phyloP scores from a whole-genome alignment of 176 grass and related monocot genomes.

The Pontederia paniculata region DNA sequence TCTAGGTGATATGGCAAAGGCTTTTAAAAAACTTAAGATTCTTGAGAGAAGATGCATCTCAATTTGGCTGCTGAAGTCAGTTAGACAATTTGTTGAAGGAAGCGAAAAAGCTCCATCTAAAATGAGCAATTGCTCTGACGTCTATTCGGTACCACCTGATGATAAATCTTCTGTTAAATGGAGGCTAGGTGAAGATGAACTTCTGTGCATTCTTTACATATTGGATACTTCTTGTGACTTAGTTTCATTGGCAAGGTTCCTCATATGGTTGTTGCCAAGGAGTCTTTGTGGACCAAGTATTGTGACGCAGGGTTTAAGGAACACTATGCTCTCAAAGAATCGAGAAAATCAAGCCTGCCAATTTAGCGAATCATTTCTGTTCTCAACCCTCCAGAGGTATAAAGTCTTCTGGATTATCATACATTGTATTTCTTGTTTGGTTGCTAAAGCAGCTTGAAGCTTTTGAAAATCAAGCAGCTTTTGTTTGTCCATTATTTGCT shows the following conservation, averaged over 20 bases:
- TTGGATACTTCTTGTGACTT: constrained; percentile 89
- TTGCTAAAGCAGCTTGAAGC: too few relatives aligned
- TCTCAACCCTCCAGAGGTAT: constrained; percentile 86
- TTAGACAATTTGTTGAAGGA: constrained; percentile 80
- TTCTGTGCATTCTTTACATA: constrained; percentile 75
- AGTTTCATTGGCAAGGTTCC: constrained; percentile 56
- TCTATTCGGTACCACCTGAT: constrained; percentile 34
- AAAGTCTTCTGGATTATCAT: background rate
- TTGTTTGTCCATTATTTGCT: background rate
- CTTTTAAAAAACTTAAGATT: constrained; percentile 68
- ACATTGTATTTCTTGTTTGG: background rate
- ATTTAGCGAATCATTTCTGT: constrained; percentile 76
- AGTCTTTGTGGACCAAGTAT: constrained; percentile 43
- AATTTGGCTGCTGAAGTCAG: constrained; percentile 78
- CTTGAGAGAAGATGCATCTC: constrained; percentile 84
- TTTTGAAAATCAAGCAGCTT: background rate
- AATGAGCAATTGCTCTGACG: constrained; percentile 42
- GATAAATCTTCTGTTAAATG: constrained; percentile 52
- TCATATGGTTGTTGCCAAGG: constrained; percentile 76
- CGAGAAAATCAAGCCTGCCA: constrained; percentile 90
- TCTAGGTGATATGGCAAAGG: constrained; percentile 64
- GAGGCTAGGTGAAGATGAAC: constrained; percentile 78
- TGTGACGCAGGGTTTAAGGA: constrained; percentile 46
- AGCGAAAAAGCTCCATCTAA: constrained; percentile 58
- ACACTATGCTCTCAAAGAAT: constrained; percentile 39